These are phyloP conservation scores for Nemania serpens DNA, from an alignment of 2,329 filamentous ascomycete genomes.

Conservation along the genomic window DNA sequence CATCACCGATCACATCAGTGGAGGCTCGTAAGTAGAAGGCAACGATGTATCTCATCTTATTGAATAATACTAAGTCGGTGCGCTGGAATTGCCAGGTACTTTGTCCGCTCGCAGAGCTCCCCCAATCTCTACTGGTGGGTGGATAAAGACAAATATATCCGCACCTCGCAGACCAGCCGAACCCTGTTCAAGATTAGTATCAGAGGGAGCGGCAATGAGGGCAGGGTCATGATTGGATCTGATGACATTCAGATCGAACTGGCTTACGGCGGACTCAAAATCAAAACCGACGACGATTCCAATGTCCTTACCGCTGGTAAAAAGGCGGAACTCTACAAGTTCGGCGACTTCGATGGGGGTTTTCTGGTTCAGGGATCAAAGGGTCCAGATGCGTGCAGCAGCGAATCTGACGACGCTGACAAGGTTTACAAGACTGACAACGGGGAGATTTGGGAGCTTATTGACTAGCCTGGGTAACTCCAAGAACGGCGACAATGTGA, in stretches of 20 bases:
- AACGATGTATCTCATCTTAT: neutral
- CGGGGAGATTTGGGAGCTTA: too few species aligned
- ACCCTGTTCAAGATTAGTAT: neutral
- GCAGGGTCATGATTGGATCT: neutral
- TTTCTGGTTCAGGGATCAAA: constrained; percentile 1
- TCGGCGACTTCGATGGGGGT: neutral
- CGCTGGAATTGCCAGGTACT: neutral
- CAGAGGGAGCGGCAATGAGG: neutral
- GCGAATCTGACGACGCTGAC: too few species aligned
- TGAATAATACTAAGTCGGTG: neutral
- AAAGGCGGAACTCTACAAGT: neutral
- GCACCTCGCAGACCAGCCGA: neutral
- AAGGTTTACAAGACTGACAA: too few species aligned
- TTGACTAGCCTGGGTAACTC: too few species aligned
- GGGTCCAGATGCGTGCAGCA: constrained; percentile 39
- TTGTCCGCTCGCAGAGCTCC: neutral
- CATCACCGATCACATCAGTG: neutral
- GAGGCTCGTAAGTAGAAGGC: neutral
- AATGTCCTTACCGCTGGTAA: neutral
- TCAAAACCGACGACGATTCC: neutral
- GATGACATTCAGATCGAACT: neutral
- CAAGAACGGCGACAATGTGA: too few species aligned
- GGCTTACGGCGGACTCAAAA: neutral
- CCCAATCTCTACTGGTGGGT: neutral
- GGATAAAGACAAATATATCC: neutral